Base-by-base conservation (phyloP, 2,329 filamentous ascomycete species). In the Escovopsis sp. region DNA sequence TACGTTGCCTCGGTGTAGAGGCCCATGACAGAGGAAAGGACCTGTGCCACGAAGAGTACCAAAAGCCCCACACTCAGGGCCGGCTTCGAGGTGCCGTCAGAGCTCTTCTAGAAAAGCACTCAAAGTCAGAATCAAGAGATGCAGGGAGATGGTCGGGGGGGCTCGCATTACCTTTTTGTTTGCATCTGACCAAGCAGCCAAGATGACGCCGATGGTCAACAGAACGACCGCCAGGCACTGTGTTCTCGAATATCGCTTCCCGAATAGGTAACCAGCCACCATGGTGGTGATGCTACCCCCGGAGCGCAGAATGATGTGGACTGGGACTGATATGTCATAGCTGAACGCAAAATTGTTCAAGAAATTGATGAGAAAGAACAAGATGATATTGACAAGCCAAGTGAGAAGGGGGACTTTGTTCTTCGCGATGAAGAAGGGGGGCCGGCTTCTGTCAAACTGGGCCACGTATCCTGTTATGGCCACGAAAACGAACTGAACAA, bases 301-400 rank as follows among this genome's bases (percentile, higher is more conserved):
- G 39, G 88, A 95, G 42, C 91, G 78, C 28, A 98, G 70, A 51
- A 98, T 96, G 53, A 98, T 98, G 58, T 98, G 91, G 39, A 98
- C 79, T 1, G 91, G 91, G 0, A 98, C 86, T 6, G 87, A 94
- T 44, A 98, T 96, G 53, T 87, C 80, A 65, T 95, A 98, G 48
- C 86, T 88, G 61, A 98, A 98, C 6, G 89, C 91, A 69, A 89
- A 89, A 55, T 98, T 98, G 65, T 98, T 98, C 56, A 98, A 66
- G 45, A 96, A 77, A 55, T 96, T 98, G 63, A 98, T 91, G 48
- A 75, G 75, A 59, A 94, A 91, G 64, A 96, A 96, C 52, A 95
- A 75, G 4, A 82, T 67, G 36, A 94, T 94, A 57, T 94, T 95
- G 55, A 89, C 69, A 40, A 85, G 58, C 88, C 91, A 96, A 57